Percentiles rank a stretch among this genome's conserved stretches.
Evolutionary conservation across 2,329 filamentous ascomycete genomes (phyloP).

Genomic region (Taxawa tesnikishii): DNA sequence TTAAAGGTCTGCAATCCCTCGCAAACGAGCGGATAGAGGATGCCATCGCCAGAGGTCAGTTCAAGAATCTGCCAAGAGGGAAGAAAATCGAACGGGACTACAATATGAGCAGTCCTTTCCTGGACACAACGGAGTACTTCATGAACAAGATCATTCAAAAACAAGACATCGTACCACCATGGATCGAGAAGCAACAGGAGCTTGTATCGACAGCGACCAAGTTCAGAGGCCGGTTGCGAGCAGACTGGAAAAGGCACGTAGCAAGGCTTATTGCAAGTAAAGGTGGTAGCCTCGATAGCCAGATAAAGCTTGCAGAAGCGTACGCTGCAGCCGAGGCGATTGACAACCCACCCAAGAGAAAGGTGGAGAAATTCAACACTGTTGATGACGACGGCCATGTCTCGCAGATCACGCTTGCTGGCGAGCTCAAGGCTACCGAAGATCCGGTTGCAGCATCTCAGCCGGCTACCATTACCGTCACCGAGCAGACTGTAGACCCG

Average conservation of each 20-base stretch:
- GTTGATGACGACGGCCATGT: constrained; percentile 33
- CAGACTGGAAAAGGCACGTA: constrained; percentile 76
- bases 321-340: constrained; percentile 64
- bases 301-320: constrained; percentile 57
- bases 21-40: constrained; percentile 91
- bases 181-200: constrained; percentile 98
- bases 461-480: constrained; percentile 16
- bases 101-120: constrained; percentile 73
- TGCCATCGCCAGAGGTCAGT: constrained; percentile 83
- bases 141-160: constrained; percentile 98
- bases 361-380: constrained; percentile 30
- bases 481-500: constrained; percentile 20
- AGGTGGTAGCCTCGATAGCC: constrained; percentile 62
- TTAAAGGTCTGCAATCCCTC: constrained; percentile 67
- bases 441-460: constrained; percentile 1
- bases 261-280: constrained; percentile 64
- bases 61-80: constrained; percentile 71
- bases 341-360: constrained; percentile 43
- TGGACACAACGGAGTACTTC: constrained; percentile 94
- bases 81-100: constrained; percentile 71
- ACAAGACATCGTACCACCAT: constrained; percentile 89
- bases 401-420: constrained; percentile 34
- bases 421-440: constrained; percentile 24
- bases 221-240: constrained; percentile 64
- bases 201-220: constrained; percentile 53